Percentiles rank a stretch among this genome's conserved stretches.
Evolutionary conservation across 2,329 filamentous ascomycete species (phyloP).

Genomic region (Monilinia vaccinii-corymbosi): DNA sequence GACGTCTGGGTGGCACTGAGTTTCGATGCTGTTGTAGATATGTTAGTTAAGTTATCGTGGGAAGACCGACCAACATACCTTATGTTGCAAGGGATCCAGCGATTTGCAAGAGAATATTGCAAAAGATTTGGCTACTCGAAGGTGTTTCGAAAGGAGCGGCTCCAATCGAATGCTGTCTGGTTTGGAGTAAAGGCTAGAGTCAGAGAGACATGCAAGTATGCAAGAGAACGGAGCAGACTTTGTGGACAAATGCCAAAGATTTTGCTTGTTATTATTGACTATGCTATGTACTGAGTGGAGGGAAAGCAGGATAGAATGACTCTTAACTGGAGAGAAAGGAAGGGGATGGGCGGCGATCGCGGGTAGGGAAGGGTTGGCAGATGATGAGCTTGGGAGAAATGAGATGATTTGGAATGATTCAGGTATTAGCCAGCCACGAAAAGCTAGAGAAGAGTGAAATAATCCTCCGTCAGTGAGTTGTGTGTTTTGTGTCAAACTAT

Average conservation of each 20-base stretch:
- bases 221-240: slow-evolving; percentile 28
- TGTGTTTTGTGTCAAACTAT: too few species aligned
- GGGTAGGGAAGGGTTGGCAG: slow-evolving; percentile 11
- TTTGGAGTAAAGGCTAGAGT: slow-evolving; percentile 23
- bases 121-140: slow-evolving; percentile 14
- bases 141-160: not conserved
- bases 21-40: not conserved
- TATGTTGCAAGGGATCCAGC: slow-evolving; percentile 20
- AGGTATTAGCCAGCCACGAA: not conserved
- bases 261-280: slow-evolving; percentile 39
- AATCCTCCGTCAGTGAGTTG: too few species aligned
- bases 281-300: slow-evolving; percentile 37
- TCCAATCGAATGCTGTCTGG: slow-evolving; percentile 16
- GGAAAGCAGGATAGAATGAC: slow-evolving; percentile 20
- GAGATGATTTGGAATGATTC: slow-evolving; percentile 9
- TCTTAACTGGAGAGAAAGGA: slow-evolving; percentile 17
- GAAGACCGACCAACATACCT: slow-evolving; percentile 25
- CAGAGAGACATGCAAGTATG: slow-evolving; percentile 22
- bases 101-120: slow-evolving; percentile 20
- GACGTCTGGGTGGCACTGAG: not conserved
- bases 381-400: slow-evolving; percentile 9
- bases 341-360: slow-evolving; percentile 4
- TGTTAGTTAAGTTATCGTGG: not conserved
- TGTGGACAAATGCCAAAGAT: slow-evolving; percentile 22
- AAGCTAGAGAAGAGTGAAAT: not conserved